phyloP scores from a whole-genome alignment of 306 rosid genomes.

The Begonia loranthoides region DNA sequence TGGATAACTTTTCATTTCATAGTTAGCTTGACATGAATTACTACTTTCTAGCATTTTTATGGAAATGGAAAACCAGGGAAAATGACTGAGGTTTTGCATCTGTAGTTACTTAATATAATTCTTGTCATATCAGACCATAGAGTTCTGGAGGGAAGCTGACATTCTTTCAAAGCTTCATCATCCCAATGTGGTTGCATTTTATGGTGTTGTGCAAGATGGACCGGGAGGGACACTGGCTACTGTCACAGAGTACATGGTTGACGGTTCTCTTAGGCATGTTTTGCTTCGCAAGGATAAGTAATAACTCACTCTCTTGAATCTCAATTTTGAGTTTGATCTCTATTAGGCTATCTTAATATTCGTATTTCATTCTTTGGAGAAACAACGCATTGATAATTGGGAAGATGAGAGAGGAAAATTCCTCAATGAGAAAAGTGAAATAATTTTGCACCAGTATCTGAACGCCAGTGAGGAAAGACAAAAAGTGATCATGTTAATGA shows the following conservation, averaged over 20 bases:
- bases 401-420: no score
- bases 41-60: constrained; percentile 10
- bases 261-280: constrained; percentile 83
- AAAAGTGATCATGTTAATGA: no score
- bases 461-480: no score
- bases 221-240: constrained; percentile 82
- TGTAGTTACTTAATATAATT: background rate
- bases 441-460: no score
- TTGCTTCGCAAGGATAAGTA: constrained; percentile 88
- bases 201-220: constrained; percentile 90
- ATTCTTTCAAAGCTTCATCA: constrained; percentile 92
- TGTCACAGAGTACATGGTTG: constrained; percentile 78
- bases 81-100: background rate
- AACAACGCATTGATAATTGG: no score
- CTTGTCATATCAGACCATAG: constrained; percentile 38
- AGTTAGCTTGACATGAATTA: background rate
- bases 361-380: no score
- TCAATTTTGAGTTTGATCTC: constrained; percentile 9
- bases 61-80: background rate
- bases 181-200: constrained; percentile 87
- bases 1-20: background rate
- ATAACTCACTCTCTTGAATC: constrained; percentile 6
- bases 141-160: constrained; percentile 91
- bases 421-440: no score
- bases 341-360: background rate